These are phyloP conservation scores for Aspergillus caelatus DNA, from an alignment of 2,329 filamentous ascomycete genomes.

Conservation along the genomic window DNA sequence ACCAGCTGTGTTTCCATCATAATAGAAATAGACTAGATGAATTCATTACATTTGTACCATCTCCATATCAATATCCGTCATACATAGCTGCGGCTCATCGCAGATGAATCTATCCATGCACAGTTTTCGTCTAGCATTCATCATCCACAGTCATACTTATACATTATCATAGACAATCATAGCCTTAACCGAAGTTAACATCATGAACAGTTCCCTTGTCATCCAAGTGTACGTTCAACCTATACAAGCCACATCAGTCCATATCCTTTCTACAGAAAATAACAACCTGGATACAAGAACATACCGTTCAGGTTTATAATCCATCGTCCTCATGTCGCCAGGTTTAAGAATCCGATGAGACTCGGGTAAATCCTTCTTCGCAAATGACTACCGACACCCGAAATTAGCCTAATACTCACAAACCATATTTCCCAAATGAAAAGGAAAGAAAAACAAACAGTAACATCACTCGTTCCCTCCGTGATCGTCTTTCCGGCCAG, in stretches of 20 bases:
- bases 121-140: not conserved
- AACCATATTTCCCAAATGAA: too few species aligned
- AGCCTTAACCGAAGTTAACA: slow-evolving; percentile 43
- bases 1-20: not conserved
- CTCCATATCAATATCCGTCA: not conserved
- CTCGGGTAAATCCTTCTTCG: slow-evolving; percentile 50
- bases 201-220: slow-evolving; percentile 48
- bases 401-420: not conserved
- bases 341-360: slow-evolving; percentile 48
- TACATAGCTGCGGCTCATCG: not conserved
- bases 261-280: not conserved
- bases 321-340: slow-evolving; percentile 42
- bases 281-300: slow-evolving; percentile 4
- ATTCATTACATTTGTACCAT: not conserved
- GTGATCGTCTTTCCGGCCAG: slow-evolving; percentile 51
- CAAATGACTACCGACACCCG: slow-evolving; percentile 41
- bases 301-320: slow-evolving; percentile 47
- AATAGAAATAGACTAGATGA: not conserved
- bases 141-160: not conserved
- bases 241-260: slow-evolving; percentile 20
- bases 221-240: slow-evolving; percentile 49
- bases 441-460: slow-evolving; percentile 25
- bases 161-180: not conserved
- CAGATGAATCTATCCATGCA: not conserved
- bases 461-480: slow-evolving; percentile 38